A percentile compares a stretch with the other conserved stretches of the same genome.
Evolutionary conservation across 2,329 filamentous ascomycete species (phyloP).

Genomic region (Colletotrichum lini): DNA sequence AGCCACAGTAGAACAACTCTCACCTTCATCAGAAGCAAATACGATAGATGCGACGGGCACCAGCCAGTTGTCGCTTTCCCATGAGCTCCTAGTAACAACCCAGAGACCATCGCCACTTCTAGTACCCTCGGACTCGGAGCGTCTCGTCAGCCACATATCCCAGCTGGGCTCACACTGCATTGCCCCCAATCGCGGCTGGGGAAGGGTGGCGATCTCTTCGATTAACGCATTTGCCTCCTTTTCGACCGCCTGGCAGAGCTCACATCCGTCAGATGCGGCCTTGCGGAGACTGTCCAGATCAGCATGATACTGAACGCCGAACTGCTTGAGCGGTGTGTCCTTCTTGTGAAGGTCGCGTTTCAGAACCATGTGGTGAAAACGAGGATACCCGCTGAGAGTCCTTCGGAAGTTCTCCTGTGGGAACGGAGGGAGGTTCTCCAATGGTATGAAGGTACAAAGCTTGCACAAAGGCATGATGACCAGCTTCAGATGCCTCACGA

Average conservation of each 20-base stretch:
- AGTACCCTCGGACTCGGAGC: neutral
- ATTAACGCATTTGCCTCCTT: conserved; percentile 20
- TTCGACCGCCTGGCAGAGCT: conserved; percentile 17
- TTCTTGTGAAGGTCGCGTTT: neutral
- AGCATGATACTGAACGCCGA: conserved; percentile 22
- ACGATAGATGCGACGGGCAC: conserved; percentile 21
- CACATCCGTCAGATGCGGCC: conserved; percentile 10
- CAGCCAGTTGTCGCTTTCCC: neutral
- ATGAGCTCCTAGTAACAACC: conserved; percentile 23
- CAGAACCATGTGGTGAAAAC: conserved; percentile 1
- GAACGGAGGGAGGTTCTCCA: conserved; percentile 28
- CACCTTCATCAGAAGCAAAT: conserved; percentile 31
- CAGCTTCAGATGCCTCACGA: neutral
- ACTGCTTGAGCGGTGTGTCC: neutral
- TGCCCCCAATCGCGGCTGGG: neutral
- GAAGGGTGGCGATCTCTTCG: conserved; percentile 9
- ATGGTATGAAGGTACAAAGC: conserved; percentile 7
- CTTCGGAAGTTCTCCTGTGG: conserved; percentile 5
- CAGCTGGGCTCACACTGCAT: conserved; percentile 14
- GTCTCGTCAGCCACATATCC: conserved; percentile 33
- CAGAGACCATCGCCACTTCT: conserved; percentile 26
- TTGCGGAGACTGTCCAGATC: conserved; percentile 19
- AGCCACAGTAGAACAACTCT: neutral
- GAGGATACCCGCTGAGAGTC: conserved; percentile 14
- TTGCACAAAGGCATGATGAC: conserved; percentile 18